These are phyloP conservation scores for Mycothermus thermophilus DNA, from an alignment of 495 filamentous ascomycete species.

Conservation along the genomic window DNA sequence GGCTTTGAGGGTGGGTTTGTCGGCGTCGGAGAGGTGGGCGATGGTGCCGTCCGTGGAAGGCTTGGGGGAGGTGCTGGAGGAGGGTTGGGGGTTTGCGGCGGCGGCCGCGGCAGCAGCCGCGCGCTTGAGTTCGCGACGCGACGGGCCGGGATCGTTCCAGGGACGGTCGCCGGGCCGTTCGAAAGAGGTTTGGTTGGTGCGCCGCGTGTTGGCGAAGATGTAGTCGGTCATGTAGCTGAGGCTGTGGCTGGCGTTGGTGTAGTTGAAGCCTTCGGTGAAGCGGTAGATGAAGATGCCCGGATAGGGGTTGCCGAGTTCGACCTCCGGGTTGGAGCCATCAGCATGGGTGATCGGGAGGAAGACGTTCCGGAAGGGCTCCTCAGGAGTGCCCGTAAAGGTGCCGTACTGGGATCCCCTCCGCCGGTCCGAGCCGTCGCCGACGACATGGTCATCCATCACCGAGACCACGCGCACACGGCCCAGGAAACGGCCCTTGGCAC, in stretches of 20 bases:
- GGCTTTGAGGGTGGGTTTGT: constrained; percentile 79
- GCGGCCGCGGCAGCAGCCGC: constrained; percentile 22
- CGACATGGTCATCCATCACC: constrained; percentile 65
- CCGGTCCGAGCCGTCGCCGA: constrained; percentile 43
- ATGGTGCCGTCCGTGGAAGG: constrained; percentile 35
- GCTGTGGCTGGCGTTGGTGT: constrained; percentile 87
- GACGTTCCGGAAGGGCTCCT: constrained; percentile 45
- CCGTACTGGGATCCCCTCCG: constrained; percentile 29
- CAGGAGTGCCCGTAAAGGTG: constrained; percentile 29
- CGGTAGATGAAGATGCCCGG: constrained; percentile 96
- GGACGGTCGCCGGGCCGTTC: constrained; percentile 66
- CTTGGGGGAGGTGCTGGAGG: too few relatives aligned
- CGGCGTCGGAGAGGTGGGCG: too few relatives aligned
- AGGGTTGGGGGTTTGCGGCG: constrained; percentile 22
- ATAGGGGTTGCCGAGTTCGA: constrained; percentile 67
- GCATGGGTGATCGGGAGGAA: constrained; percentile 82
- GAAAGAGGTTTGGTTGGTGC: constrained; percentile 55
- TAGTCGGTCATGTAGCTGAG: constrained; percentile 62
- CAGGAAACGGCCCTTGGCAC: constrained; percentile 75
- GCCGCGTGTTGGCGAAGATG: constrained; percentile 65
- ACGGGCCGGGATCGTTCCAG: constrained; percentile 89
- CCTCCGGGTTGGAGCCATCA: constrained; percentile 81
- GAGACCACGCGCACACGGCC: constrained; percentile 84
- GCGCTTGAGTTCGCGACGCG: constrained; percentile 21
- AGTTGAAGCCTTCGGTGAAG: constrained; percentile 94